A percentile compares a stretch with the other conserved stretches of the same genome.
phyloP scores from a whole-genome alignment of 371 early-diverging fungal genomes.

The Nematocida ausubeli region DNA sequence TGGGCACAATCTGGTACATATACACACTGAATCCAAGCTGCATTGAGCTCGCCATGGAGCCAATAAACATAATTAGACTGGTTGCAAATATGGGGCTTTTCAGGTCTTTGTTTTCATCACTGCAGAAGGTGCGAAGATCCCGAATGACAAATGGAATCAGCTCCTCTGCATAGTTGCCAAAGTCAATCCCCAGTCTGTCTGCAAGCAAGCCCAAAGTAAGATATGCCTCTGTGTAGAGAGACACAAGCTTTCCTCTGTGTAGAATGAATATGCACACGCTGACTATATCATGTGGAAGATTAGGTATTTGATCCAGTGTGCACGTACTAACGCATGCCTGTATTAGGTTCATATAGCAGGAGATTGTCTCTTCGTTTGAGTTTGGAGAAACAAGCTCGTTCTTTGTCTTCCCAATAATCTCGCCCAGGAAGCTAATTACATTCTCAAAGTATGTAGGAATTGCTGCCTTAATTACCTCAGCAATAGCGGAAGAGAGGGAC shows the following conservation, averaged over 20 bases:
- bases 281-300: constrained; percentile 13
- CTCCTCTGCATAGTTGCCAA: constrained; percentile 39
- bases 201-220: constrained; percentile 49
- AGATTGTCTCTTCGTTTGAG: constrained; percentile 61
- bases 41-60: constrained; percentile 59
- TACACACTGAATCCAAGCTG: constrained; percentile 58
- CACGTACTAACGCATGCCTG: constrained; percentile 30
- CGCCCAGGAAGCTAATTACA: constrained; percentile 42
- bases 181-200: constrained; percentile 36
- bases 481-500: constrained; percentile 58
- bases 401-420: constrained; percentile 38
- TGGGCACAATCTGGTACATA: constrained; percentile 50
- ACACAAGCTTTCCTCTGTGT: background rate
- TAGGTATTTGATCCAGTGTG: background rate
- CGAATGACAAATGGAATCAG: constrained; percentile 54
- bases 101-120: background rate
- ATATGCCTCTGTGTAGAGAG: constrained; percentile 64
- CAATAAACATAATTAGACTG: constrained; percentile 59
- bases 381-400: constrained; percentile 36
- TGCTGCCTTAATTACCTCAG: constrained; percentile 43
- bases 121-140: constrained; percentile 39
- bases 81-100: constrained; percentile 53
- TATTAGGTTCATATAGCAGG: constrained; percentile 59
- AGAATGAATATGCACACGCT: constrained; percentile 54
- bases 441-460: background rate